Evolutionary conservation across 805 yeast species (phyloP).

Genomic region (Clavispora asparagi): DNA sequence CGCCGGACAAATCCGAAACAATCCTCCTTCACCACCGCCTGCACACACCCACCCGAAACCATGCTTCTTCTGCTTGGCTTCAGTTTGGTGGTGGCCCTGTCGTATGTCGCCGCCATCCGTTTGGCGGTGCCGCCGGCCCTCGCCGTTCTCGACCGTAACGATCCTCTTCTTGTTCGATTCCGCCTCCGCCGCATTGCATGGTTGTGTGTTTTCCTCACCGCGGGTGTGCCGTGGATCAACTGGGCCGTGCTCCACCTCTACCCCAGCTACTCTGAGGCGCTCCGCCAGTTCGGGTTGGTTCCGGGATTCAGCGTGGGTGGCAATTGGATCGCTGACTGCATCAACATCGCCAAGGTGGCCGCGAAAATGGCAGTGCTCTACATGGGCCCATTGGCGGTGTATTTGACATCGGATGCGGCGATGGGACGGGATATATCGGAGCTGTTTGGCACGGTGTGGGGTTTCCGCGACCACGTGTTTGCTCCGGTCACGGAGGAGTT

Average conservation of each 20-base stretch:
- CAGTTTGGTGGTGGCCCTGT: conserved; percentile 29
- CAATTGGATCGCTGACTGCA: conserved; percentile 8
- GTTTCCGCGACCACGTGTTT: conserved; percentile 52
- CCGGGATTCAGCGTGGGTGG: conserved; percentile 24
- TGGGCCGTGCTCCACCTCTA: conserved; percentile 7
- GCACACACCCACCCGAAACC: background rate
- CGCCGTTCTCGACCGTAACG: conserved; percentile 31
- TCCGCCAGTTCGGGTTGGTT: conserved; percentile 26
- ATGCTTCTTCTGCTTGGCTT: background rate
- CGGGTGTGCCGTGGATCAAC: conserved; percentile 23
- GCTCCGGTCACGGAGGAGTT: conserved; percentile 82
- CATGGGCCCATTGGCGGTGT: conserved; percentile 16
- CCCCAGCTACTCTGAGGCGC: conserved; percentile 3
- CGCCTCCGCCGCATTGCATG: conserved; percentile 34
- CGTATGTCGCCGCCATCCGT: conserved; percentile 44
- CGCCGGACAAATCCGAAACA: too few species aligned
- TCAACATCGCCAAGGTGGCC: conserved; percentile 8
- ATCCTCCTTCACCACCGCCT: background rate
- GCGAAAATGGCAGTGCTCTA: conserved; percentile 13
- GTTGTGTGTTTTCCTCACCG: conserved; percentile 24
- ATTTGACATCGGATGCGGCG: conserved; percentile 4
- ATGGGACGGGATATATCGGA: conserved; percentile 14
- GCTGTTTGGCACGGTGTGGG: conserved; percentile 27
- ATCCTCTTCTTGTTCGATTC: conserved; percentile 36
- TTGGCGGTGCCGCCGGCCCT: conserved; percentile 19